Base-by-base conservation (phyloP, 176 grass and related monocot genomes). In the Areca catechu region DNA sequence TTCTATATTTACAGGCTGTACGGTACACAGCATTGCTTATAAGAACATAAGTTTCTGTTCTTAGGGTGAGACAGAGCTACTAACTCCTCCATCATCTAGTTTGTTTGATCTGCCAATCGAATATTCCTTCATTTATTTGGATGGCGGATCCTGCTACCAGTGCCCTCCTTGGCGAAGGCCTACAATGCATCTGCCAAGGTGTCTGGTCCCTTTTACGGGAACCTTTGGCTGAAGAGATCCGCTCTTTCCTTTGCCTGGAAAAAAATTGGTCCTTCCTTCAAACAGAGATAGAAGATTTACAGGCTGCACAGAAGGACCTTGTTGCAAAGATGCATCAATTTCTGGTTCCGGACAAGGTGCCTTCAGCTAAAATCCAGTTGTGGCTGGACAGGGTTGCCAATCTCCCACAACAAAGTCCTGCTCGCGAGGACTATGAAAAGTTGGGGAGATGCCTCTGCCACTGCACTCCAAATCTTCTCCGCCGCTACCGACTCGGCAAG, bases 381-480 rank as follows among this genome's bases (percentile, higher is more conserved):
- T 86, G 83, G 83, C 52, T 63, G n/a, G 54, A 1, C 1, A 70
- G 67, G 18, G 84, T 60, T 5, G 17, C 34, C 48, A 18, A 0
- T 5, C 28, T 73, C 62, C 51, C 9, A 17, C 21, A n/a, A 56
- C 51, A 57, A 24, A 9, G 34, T 43, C 34, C 22, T 0, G 49
- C 71, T 20, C 16, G 4, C 20, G 71, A 60, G 25, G 63, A 79
- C 24, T 74, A 56, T 37, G 63, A 69, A 24, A 73, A 50, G 17
- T 16, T 79, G 25, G 50, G 61, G 28, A 65, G 69, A 24, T 72
- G 52, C 61, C 21, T 34, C 61, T 64, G 59, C 59, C 64, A 74
- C 71, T 90, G 82, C 78, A 82, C 71, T 4, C 0, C 53, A 20
- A 73, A 71, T 62, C 57, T 71, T 61, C 0, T 21, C n/a, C 60